Evolutionary conservation across 2,329 filamentous ascomycete species (phyloP), one percentile per base, ranked within the genome.

Genomic region (Anisogramma anomala): DNA sequence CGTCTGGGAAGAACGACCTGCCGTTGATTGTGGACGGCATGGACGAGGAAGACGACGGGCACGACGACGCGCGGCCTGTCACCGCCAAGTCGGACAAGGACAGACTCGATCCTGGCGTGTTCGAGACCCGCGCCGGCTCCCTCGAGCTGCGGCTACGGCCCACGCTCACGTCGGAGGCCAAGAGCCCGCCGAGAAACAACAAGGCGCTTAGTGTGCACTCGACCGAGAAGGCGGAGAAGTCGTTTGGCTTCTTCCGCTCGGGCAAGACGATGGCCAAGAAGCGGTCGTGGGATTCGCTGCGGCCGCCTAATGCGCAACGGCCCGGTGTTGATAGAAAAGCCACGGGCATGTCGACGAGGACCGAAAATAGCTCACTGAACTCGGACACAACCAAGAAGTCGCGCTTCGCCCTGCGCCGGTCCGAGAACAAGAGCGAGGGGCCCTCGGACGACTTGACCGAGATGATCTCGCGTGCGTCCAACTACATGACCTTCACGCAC

Each of bases 401-500:
- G 15, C 69, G 75, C 14, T 84, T 82, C 55, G 62, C 66, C 47
- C 59, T 77, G 53, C 62, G 71, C 50, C 61, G 70, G 22, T 47
- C 53, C n/a, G 53, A 55, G 2, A 56, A 55, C 42, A 58, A 74
- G 43, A 74, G 77, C 37, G 74, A 81, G 41, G 74, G 77, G 45
- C 72, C 77, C 4, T 82, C 82, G 1, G 91, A 98, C 56, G 93
- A 98, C 56, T 68, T 98, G 31, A 91, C 86, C 9, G 86, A 93
- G 65, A 98, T 98, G 91, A 89, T 98, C 63, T 79, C 77, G 40
- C 82, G 91, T 22, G 91, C 91, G 3, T 94, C 85, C 43, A 94
- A 88, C 58, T 98, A 93, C 65, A 95, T 95, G 87, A 95, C 91
- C 0, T 80, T 98, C 47, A 82, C 89, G 2, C 88, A 94, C 60